phyloP scores from a whole-genome alignment of 2,329 filamentous ascomycete genomes.

The Phaeomoniella chlamydospora region DNA sequence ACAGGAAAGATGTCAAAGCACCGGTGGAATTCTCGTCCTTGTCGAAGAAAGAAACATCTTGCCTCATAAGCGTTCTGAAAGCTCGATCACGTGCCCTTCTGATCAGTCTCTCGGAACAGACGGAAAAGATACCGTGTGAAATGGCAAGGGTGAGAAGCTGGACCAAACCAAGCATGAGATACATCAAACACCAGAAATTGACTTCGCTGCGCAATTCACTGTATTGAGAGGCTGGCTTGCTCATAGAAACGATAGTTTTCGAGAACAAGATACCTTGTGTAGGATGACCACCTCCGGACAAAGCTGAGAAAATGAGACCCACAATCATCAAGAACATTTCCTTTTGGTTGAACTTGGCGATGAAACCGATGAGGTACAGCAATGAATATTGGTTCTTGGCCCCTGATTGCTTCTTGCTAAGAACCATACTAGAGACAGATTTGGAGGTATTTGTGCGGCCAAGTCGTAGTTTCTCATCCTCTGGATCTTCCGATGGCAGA shows the following conservation, averaged over 20 bases:
- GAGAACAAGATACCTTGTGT: conserved; percentile 70
- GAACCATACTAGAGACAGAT: conserved; percentile 54
- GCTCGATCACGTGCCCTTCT: conserved; percentile 69
- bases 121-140: conserved; percentile 65
- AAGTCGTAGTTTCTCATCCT: conserved; percentile 19
- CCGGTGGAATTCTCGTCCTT: conserved; percentile 78
- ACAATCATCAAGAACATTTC: conserved; percentile 60
- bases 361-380: conserved; percentile 64
- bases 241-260: conserved; percentile 66
- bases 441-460: conserved; percentile 33
- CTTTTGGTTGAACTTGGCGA: conserved; percentile 61
- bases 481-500: conserved; percentile 13
- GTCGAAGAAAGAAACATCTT: conserved; percentile 90
- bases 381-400: conserved; percentile 48
- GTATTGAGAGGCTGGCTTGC: conserved; percentile 38
- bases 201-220: conserved; percentile 50
- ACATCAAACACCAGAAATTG: conserved; percentile 84
- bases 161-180: conserved; percentile 64
- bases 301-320: conserved; percentile 58
- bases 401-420: conserved; percentile 41
- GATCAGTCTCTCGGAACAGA: conserved; percentile 74
- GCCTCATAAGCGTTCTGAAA: conserved; percentile 77
- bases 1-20: conserved; percentile 75
- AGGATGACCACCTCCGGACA: conserved; percentile 71
- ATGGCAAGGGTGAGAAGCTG: conserved; percentile 53